Conservation (phyloP, 257 asterid species). For the Nicotiana obtusifolia region DNA sequence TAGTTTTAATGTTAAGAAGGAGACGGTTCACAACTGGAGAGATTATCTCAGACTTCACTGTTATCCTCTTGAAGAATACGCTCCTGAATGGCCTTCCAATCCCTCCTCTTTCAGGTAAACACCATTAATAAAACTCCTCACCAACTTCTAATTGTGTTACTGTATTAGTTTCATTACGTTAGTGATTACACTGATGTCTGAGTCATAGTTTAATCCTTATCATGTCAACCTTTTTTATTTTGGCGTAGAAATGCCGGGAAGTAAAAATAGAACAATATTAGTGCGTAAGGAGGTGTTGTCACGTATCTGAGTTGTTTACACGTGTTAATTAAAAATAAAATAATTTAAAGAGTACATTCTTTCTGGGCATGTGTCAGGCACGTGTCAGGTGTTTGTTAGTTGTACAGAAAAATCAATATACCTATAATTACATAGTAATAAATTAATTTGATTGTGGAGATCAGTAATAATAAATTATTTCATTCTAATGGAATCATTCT, state of each 20-base stretch:
- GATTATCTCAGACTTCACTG: constrained; percentile 93
- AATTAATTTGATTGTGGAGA: not conserved
- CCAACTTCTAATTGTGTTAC: not conserved
- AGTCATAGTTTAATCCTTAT: not conserved
- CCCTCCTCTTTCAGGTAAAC: constrained; percentile 80
- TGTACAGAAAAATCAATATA: too few species aligned
- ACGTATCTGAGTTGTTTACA: not conserved
- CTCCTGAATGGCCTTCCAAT: constrained; percentile 71
- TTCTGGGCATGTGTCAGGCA: not conserved
- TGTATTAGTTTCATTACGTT: not conserved
- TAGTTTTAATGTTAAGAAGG: constrained; percentile 62
- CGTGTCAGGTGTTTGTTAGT: not conserved
- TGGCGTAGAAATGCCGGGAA: not conserved
- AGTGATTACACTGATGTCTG: not conserved
- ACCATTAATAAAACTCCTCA: too few species aligned
- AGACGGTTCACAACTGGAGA: constrained; percentile 86
- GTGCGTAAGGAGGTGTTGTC: not conserved
- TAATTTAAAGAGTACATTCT: not conserved
- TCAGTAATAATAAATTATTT: not conserved
- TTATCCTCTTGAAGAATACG: constrained; percentile 63
- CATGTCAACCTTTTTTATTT: not conserved
- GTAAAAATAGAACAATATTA: not conserved
- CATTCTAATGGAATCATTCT: not conserved
- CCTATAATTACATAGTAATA: too few species aligned
- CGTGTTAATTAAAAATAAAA: fast-evolving